Percentiles rank a stretch among this genome's conserved stretches.
These are phyloP conservation scores for Tricholoma saponaceum DNA, from an alignment of 768 basidiomycete species.

Conservation along the genomic window DNA sequence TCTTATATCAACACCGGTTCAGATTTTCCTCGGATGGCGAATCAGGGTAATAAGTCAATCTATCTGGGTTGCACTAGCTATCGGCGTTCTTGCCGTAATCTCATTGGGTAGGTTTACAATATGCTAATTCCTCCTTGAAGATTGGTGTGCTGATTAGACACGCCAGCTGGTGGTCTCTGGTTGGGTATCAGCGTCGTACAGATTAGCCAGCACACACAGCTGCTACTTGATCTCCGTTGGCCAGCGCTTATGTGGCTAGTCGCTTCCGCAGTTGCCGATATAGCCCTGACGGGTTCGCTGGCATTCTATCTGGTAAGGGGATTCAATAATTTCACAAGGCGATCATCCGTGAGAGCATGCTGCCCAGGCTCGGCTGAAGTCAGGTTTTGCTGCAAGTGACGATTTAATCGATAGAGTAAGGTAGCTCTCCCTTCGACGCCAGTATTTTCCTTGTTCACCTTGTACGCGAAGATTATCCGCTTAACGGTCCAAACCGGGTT, in stretches of 20 bases:
- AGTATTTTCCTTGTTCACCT: not conserved
- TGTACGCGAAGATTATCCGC: slow-evolving; percentile 5
- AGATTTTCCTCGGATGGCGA: slow-evolving; percentile 43
- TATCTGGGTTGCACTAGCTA: slow-evolving; percentile 27
- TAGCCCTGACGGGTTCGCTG: slow-evolving; percentile 36
- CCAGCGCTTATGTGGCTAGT: slow-evolving; percentile 43
- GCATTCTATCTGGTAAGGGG: slow-evolving; percentile 31
- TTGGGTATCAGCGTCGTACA: slow-evolving; percentile 29
- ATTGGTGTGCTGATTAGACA: not conserved
- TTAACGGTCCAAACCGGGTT: slow-evolving; percentile 39
- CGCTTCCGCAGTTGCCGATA: slow-evolving; percentile 36
- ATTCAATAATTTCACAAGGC: slow-evolving; percentile 7
- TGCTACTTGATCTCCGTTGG: slow-evolving; percentile 39
- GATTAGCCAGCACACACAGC: slow-evolving; percentile 30
- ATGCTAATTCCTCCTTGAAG: not conserved
- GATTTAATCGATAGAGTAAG: slow-evolving; percentile 29
- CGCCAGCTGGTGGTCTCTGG: slow-evolving; percentile 39
- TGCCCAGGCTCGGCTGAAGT: slow-evolving; percentile 23
- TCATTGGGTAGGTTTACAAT: slow-evolving; percentile 27
- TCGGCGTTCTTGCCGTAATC: slow-evolving; percentile 29
- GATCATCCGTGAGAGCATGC: slow-evolving; percentile 9
- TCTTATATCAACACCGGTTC: slow-evolving; percentile 38
- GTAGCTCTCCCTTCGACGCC: slow-evolving; percentile 4
- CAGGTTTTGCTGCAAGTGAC: slow-evolving; percentile 38
- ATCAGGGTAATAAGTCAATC: slow-evolving; percentile 37